phyloP scores from a whole-genome alignment of 805 yeast species.

The Starmerella stellata region DNA sequence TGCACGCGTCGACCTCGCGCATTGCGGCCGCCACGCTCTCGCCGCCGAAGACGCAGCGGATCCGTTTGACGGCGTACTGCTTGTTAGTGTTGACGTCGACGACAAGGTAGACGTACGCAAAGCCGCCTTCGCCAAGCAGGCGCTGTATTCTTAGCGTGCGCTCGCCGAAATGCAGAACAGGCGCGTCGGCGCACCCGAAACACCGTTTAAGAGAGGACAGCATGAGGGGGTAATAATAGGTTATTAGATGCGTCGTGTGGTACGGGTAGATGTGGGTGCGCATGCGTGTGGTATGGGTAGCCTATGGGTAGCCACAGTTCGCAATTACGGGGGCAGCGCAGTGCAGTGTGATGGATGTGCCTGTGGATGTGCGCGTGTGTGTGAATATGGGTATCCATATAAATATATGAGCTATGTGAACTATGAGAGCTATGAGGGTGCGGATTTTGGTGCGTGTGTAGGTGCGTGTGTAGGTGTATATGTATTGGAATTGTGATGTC shows the following conservation, averaged over 20 bases:
- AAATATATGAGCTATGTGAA: too few relatives aligned
- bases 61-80: slow-evolving; percentile 62
- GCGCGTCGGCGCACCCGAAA: slow-evolving; percentile 28
- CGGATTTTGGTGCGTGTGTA: too few relatives aligned
- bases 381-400: slow-evolving; percentile 90
- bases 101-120: slow-evolving; percentile 71
- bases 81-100: slow-evolving; percentile 30
- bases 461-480: too few relatives aligned
- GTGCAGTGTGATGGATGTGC: too few relatives aligned
- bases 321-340: too few relatives aligned
- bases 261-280: too few relatives aligned
- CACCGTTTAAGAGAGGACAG: slow-evolving; percentile 19
- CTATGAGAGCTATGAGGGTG: too few relatives aligned
- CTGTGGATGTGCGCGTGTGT: slow-evolving; percentile 44
- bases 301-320: too few relatives aligned
- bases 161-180: slow-evolving; percentile 44
- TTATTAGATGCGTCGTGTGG: too few relatives aligned
- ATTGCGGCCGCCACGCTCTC: slow-evolving; percentile 56
- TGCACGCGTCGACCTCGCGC: slow-evolving; percentile 60
- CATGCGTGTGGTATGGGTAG: too few relatives aligned
- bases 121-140: slow-evolving; percentile 81
- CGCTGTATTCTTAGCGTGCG: slow-evolving; percentile 43
- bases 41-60: slow-evolving; percentile 72
- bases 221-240: too few relatives aligned
- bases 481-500: too few relatives aligned